These are phyloP conservation scores for Calonectria leucothoes DNA, from an alignment of 2,329 filamentous ascomycete genomes.

Conservation along the genomic window DNA sequence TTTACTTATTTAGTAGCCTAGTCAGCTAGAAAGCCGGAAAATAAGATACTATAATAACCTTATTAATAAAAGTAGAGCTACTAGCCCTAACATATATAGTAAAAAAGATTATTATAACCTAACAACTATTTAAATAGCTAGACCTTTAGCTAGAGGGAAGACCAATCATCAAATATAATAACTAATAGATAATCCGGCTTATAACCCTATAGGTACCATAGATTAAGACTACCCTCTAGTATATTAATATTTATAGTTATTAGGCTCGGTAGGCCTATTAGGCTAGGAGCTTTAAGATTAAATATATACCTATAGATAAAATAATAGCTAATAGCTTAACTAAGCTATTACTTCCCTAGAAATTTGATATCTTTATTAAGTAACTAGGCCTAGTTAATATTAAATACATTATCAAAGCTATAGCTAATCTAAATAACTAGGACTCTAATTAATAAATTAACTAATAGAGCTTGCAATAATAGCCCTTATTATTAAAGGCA, in stretches of 20 bases:
- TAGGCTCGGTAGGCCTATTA: slow-evolving; percentile 13
- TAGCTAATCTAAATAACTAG: not conserved
- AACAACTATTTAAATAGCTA: slow-evolving; percentile 3
- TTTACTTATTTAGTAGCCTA: not conserved
- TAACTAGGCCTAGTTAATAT: not conserved
- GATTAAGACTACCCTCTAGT: slow-evolving; percentile 7
- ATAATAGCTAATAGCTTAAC: not conserved
- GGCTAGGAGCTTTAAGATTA: not conserved
- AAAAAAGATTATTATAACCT: not conserved
- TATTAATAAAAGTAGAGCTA: not conserved
- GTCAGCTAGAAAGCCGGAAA: slow-evolving; percentile 3
- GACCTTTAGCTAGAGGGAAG: not conserved
- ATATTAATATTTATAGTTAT: slow-evolving; percentile 15
- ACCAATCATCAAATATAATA: not conserved
- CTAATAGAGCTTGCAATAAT: not conserved
- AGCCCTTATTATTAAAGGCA: not conserved
- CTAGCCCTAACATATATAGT: not conserved
- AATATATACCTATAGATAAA: slow-evolving; percentile 1
- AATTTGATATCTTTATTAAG: not conserved
- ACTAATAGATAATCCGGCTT: slow-evolving; percentile 1
- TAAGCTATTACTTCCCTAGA: not conserved
- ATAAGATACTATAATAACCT: not conserved
- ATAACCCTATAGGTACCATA: not conserved
- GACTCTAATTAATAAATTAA: not conserved
- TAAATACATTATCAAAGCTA: not conserved